These are phyloP conservation scores for Sorghum bicolor DNA, from an alignment of 176 grass and related monocot species.

Conservation along the genomic window DNA sequence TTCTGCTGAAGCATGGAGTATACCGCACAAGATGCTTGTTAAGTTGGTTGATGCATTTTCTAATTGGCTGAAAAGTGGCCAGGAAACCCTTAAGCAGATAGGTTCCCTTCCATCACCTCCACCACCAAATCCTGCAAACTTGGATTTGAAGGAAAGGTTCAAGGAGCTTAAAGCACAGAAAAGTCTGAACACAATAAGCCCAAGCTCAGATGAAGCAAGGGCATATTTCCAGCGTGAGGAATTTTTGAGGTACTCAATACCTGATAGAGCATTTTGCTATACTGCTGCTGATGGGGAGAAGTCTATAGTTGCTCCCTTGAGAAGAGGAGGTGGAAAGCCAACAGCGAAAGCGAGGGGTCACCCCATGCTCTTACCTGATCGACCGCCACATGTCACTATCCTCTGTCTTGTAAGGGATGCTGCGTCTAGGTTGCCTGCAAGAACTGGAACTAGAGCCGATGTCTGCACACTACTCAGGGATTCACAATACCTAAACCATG, in stretches of 20 bases:
- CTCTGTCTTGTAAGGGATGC: conserved; percentile 97
- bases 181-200: conserved; percentile 90
- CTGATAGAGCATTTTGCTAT: conserved; percentile 97
- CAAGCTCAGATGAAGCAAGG: conserved; percentile 82
- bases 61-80: conserved; percentile 99
- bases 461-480: conserved; percentile 94
- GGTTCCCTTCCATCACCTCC: conserved; percentile 90
- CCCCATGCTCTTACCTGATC: conserved; percentile 92
- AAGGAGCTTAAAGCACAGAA: conserved; percentile 98
- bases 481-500: conserved; percentile 90
- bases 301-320: conserved; percentile 90
- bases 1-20: conserved; percentile 89
- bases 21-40: conserved; percentile 99
- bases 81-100: conserved; percentile 97
- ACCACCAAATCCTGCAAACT: conserved; percentile 69
- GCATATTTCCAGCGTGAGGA: conserved; percentile 87
- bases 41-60: conserved; percentile 99
- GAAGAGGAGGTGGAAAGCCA: conserved; percentile 93
- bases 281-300: conserved; percentile 96
- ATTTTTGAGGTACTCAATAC: conserved; percentile 92
- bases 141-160: conserved; percentile 93
- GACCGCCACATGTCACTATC: conserved; percentile 95
- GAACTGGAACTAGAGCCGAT: conserved; percentile 97
- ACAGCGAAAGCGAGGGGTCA: conserved; percentile 98
- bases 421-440: conserved; percentile 82